Evolutionary conservation across 257 asterid genomes (phyloP).

Genomic region (Fraxinus americana): DNA sequence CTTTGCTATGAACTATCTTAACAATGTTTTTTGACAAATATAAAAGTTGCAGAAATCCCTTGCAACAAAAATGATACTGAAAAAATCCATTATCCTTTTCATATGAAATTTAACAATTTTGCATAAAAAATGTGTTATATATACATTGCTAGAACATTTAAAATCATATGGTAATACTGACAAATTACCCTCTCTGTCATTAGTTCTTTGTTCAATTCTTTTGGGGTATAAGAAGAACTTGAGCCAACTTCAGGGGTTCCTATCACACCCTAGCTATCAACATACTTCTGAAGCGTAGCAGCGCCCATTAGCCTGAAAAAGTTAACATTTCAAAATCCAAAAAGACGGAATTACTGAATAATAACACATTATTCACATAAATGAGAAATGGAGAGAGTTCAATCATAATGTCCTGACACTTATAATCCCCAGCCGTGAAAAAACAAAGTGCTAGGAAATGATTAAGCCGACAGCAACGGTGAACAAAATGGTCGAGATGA

Average conservation of each 20-base stretch:
- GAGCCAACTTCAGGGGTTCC: constrained; percentile 96
- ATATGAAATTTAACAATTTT: too few species aligned
- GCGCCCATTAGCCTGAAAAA: constrained; percentile 69
- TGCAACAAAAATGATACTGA: too few species aligned
- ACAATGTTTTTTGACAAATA: too few species aligned
- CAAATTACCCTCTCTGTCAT: constrained; percentile 77
- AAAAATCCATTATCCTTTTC: too few species aligned
- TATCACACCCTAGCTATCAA: constrained; percentile 90
- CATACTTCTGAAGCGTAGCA: constrained; percentile 89
- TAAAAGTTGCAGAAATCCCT: too few species aligned
- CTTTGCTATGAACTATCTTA: too few species aligned
- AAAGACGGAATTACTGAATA: constrained; percentile 17
- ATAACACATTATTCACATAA: constrained; percentile 7
- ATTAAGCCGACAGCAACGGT: constrained; percentile 78
- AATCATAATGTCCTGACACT: not conserved
- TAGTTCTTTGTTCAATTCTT: constrained; percentile 83
- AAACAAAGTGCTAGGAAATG: constrained; percentile 15
- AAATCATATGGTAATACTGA: not conserved
- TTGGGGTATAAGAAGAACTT: constrained; percentile 82
- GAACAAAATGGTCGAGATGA: constrained; percentile 74
- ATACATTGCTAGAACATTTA: too few species aligned
- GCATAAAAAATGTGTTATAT: too few species aligned
- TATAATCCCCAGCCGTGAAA: not conserved
- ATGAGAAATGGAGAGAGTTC: constrained; percentile 10
- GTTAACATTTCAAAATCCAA: constrained; percentile 16